These are phyloP conservation scores for Saccharomyces pastorianus DNA, from an alignment of 1,139 yeast species.

Conservation along the genomic window DNA sequence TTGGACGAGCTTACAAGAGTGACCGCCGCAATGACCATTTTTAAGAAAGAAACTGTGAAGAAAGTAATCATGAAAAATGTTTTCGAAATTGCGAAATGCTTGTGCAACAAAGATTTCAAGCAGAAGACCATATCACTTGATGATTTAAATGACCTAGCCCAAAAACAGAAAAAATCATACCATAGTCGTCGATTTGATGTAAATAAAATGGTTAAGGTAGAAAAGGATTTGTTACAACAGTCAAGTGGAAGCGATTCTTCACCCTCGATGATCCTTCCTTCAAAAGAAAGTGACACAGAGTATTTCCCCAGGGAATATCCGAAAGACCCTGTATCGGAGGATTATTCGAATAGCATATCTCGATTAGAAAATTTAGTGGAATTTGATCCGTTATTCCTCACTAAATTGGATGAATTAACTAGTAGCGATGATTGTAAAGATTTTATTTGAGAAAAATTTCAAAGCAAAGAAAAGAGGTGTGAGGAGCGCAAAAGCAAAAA, in stretches of 20 bases:
- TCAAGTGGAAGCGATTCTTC: neutral
- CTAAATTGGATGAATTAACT: neutral
- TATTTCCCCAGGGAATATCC: neutral
- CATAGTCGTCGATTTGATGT: neutral
- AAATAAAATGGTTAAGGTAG: neutral
- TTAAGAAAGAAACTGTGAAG: slow-evolving; percentile 13
- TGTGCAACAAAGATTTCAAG: neutral
- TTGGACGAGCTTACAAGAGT: slow-evolving; percentile 12
- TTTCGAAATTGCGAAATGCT: slow-evolving; percentile 12
- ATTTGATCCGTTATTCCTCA: neutral
- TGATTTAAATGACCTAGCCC: neutral
- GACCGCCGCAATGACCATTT: slow-evolving; percentile 13
- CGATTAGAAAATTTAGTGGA: neutral
- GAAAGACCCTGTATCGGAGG: neutral
- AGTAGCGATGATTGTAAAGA: neutral
- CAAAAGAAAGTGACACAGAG: neutral
- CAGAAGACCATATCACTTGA: neutral
- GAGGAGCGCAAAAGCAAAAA: neutral
- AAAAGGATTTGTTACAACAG: neutral
- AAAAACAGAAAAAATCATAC: neutral
- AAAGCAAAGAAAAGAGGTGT: neutral
- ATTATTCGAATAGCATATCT: neutral
- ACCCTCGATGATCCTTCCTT: neutral
- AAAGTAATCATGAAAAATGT: slow-evolving; percentile 10
- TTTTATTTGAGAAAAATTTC: neutral